phyloP scores from a whole-genome alignment of 2,329 filamentous ascomycete genomes.

The Simplicillium aogashimaense region DNA sequence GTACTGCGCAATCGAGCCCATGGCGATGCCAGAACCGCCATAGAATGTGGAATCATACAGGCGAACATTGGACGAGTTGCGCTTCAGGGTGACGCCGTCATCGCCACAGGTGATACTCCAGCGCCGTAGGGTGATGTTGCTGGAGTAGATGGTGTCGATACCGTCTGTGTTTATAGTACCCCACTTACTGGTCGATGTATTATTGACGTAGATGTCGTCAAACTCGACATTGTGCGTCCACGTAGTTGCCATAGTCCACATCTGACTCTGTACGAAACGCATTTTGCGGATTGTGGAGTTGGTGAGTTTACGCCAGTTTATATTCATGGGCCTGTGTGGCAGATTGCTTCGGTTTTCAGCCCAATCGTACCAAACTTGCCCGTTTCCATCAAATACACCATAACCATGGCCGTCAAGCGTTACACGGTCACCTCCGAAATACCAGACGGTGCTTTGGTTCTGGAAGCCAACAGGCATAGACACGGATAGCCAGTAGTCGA shows the following conservation, averaged over 20 bases:
- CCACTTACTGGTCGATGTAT: slow-evolving; percentile 22
- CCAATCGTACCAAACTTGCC: slow-evolving; percentile 49
- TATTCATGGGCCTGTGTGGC: slow-evolving; percentile 40
- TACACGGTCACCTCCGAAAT: slow-evolving; percentile 42
- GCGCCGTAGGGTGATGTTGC: slow-evolving; percentile 38
- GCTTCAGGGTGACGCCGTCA: slow-evolving; percentile 43
- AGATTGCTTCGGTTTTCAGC: slow-evolving; percentile 32
- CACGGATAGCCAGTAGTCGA: slow-evolving; percentile 40
- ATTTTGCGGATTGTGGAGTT: slow-evolving; percentile 38
- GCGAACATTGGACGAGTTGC: slow-evolving; percentile 45
- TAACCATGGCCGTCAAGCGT: slow-evolving; percentile 35
- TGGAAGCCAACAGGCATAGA: slow-evolving; percentile 43
- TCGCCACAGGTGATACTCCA: slow-evolving; percentile 43
- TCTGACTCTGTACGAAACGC: slow-evolving; percentile 45
- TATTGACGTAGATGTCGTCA: slow-evolving; percentile 44
- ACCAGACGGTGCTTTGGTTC: slow-evolving; percentile 44
- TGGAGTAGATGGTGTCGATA: slow-evolving; percentile 40
- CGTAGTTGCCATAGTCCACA: slow-evolving; percentile 49
- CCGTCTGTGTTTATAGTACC: slow-evolving; percentile 30
- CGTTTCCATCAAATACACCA: slow-evolving; percentile 49
- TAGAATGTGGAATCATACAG: slow-evolving; percentile 38
- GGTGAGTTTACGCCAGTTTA: slow-evolving; percentile 31
- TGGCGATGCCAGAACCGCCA: slow-evolving; percentile 39
- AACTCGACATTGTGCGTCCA: slow-evolving; percentile 34
- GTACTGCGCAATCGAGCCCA: slow-evolving; percentile 49